Evolutionary conservation across 768 basidiomycete genomes (phyloP), one percentile per base, ranked within the genome.

Genomic region (Dioszegia crocea): DNA sequence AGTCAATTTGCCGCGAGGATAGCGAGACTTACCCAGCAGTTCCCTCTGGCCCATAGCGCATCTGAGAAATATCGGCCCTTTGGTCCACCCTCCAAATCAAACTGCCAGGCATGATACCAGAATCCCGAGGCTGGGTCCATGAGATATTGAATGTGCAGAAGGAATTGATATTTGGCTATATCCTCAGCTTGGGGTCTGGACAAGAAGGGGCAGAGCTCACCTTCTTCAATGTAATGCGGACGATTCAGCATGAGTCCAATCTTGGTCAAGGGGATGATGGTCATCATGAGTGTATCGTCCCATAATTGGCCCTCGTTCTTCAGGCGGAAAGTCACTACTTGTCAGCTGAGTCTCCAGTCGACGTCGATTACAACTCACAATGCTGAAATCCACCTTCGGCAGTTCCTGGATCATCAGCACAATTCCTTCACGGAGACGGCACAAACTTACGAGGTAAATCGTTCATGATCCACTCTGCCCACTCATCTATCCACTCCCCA

Each of bases 261-360:
- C 70, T 83, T 83, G 10, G 83, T 74, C 31, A 84, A 73, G 10
- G 83, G 83, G n/a, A 84, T 75, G 14, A 84, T 82, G 26, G 67
- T 57, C 67, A 84, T 84, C 82, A 83, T 83, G 59, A 83, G 71
- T 1, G 83, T 84, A 68, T 84, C 83, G 66, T 84, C 82, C 83
- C 83, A 83, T 5, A 83, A 66, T 58, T 83, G 82, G 19, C 59
- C 55, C 30, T 69, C 55, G 53, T 71, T 71, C 30, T 63, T 47
- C 29, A 66, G 49, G 24, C 57, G 58, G 60, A 70, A 72, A n/a
- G 70, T 67, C 48, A 72, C 71, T 70, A 48, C 3, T 9, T 46
- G 30, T 53, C 19, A 39, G 36, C 39, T 52, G 4, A 9, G 14
- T 33, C 33, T 8, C 29, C 14, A 27, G 39, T 10, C 21, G 26